phyloP scores from a whole-genome alignment of 23 red algal species.

The Gracilaria domingensis region DNA sequence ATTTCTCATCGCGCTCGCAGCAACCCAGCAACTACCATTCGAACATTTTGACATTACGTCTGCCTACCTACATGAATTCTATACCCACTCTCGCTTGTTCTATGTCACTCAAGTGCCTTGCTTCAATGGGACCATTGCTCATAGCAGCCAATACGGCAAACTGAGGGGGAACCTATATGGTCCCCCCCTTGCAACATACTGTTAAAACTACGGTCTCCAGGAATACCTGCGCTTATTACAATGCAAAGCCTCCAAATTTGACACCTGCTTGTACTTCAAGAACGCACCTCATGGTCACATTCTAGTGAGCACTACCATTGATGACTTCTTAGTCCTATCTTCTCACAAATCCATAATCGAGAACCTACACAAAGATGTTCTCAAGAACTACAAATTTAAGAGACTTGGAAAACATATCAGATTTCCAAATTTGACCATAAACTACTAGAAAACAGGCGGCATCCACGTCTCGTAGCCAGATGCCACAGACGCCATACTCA shows the following conservation, averaged over 20 bases:
- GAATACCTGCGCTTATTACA: background rate
- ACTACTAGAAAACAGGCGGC: background rate
- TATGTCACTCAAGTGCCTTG: background rate
- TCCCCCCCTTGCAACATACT: background rate
- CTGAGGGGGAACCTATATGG: background rate
- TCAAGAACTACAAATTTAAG: background rate
- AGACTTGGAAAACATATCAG: background rate
- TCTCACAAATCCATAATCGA: background rate
- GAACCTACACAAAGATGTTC: background rate
- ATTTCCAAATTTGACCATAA: conserved; percentile 3
- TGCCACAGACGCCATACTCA: background rate
- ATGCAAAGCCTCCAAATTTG: background rate
- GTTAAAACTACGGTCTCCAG: background rate
- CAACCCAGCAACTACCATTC: background rate
- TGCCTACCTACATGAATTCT: background rate
- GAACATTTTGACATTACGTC: conserved; percentile 14
- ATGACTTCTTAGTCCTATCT: background rate
- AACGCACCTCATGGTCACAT: background rate
- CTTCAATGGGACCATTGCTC: background rate
- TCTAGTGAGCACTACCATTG: background rate
- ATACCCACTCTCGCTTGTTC: background rate
- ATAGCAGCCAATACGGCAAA: background rate
- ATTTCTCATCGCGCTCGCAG: background rate
- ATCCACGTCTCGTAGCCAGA: background rate
- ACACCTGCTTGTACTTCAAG: background rate